Evolutionary conservation across 2,329 filamentous ascomycete genomes (phyloP).

Genomic region (Fusarium haematococcum): DNA sequence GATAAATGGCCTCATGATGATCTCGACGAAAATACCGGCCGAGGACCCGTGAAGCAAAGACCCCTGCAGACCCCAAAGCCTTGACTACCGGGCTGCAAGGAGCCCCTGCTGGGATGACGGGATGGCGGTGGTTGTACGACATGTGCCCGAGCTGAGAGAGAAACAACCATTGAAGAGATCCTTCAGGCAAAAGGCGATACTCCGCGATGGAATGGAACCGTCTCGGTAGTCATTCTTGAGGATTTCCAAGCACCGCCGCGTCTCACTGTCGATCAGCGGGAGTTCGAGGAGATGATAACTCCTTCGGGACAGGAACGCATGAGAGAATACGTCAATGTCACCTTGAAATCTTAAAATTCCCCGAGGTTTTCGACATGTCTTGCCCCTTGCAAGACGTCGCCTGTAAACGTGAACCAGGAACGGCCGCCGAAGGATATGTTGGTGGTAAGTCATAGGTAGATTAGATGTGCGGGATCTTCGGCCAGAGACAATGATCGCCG

Average conservation of each 20-base stretch:
- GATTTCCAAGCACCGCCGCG: background rate
- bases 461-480: constrained; percentile 12
- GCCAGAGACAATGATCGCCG: constrained; percentile 4
- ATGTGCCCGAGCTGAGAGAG: background rate
- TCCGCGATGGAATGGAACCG: background rate
- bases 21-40: constrained; percentile 9
- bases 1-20: background rate
- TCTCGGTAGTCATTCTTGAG: constrained; percentile 14
- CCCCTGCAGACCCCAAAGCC: constrained; percentile 9
- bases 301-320: constrained; percentile 11
- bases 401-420: constrained; percentile 5
- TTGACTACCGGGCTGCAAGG: constrained; percentile 10
- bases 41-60: constrained; percentile 6
- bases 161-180: constrained; percentile 3
- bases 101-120: constrained; percentile 9
- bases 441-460: constrained; percentile 8
- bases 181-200: background rate
- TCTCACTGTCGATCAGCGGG: constrained; percentile 6
- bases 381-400: background rate
- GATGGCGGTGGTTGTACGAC: background rate
- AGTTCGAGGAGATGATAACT: constrained; percentile 20
- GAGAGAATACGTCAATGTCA: constrained; percentile 16
- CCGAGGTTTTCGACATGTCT: constrained; percentile 13
- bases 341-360: constrained; percentile 25
- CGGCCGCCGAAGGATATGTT: constrained; percentile 10